Percentiles rank a stretch among this genome's conserved stretches.
These are phyloP conservation scores for Cladophialophora carrionii DNA, from an alignment of 2,329 filamentous ascomycete genomes.

Conservation along the genomic window DNA sequence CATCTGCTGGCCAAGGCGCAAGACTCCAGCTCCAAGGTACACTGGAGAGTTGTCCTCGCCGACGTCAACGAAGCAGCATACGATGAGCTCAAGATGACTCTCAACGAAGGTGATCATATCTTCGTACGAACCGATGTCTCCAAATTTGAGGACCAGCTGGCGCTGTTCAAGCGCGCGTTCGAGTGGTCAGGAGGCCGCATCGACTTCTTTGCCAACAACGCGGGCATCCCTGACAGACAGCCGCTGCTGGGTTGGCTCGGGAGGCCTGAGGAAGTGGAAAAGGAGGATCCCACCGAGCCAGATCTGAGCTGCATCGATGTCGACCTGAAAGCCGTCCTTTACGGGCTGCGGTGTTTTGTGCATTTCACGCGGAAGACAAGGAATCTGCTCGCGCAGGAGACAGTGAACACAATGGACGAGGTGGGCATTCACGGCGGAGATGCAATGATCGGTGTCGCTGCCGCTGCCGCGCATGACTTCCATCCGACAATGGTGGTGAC, in stretches of 20 bases:
- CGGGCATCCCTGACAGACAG: slow-evolving; percentile 55
- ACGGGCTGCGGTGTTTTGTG: slow-evolving; percentile 45
- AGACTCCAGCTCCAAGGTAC: slow-evolving; percentile 42
- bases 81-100: slow-evolving; percentile 5
- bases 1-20: slow-evolving; percentile 48
- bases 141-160: slow-evolving; percentile 55
- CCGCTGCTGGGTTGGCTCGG: slow-evolving; percentile 4
- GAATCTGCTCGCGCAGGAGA: slow-evolving; percentile 1
- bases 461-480: slow-evolving; percentile 4
- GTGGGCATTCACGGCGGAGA: neutral
- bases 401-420: neutral
- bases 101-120: slow-evolving; percentile 17
- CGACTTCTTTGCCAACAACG: slow-evolving; percentile 58
- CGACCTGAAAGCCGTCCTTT: slow-evolving; percentile 42
- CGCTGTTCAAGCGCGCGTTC: slow-evolving; percentile 57
- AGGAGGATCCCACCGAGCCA: slow-evolving; percentile 38
- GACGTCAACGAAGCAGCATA: slow-evolving; percentile 50
- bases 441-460: slow-evolving; percentile 2
- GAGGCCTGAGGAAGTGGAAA: neutral
- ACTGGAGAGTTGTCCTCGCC: slow-evolving; percentile 60
- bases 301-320: slow-evolving; percentile 43
- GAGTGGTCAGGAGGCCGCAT: slow-evolving; percentile 47
- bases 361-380: slow-evolving; percentile 43
- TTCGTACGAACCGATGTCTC: slow-evolving; percentile 55
- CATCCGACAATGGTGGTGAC: slow-evolving; percentile 49